Base-by-base conservation (phyloP, 139 green algal genomes). In the Closterium sp. region DNA sequence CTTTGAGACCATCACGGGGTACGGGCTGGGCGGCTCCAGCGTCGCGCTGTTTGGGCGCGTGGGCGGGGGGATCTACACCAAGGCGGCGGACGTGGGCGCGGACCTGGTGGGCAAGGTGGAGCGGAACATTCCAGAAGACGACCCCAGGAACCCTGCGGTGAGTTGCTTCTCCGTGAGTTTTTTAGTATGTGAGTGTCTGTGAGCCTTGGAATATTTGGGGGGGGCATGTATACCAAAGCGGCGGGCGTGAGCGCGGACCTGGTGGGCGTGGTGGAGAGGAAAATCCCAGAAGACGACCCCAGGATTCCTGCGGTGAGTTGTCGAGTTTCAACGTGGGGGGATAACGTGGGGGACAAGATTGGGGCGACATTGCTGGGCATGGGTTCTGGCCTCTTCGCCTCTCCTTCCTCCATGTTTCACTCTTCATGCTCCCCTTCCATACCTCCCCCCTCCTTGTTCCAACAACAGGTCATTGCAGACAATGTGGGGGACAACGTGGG, bases 401-500 rank as follows among this genome's bases (percentile, higher is more conserved):
- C 91, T 66, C 43, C 43, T 21, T 21, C 43, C 43, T 66, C 43
- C 43, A 25, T 66, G 43, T 21, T 66, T 4, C 43, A 66, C 19
- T 16, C 6, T 66, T 4, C 43, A 66, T 25, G 12, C 6, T 16
- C 43, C 36, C 36, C 5, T 6, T 6, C 6, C 36, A 12, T 55
- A 6, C 36, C 6, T 55, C 36, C 36, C 36, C 36, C 6, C 6
- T 6, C 36, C 36, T 4, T 55, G 36, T 6, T 55, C 6, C 36
- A 12, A 4, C 4, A 55, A 6, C 89, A 92, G 89, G 81, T 91
- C 32, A 94, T 94, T 19, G 92, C 89, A 1, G 92, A 94, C 36
- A 99, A 99, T 89, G 98, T 99, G 69, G 98, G 98, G 84, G 98
- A 99, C 96, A 99, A 99, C 88, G 98, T 99, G 31, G 98, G 98